A percentile compares a stretch with the other conserved stretches of the same genome.
Evolutionary conservation across 192 early-diverging fungal species (phyloP).

Genomic region (Coemansia interrupta): DNA sequence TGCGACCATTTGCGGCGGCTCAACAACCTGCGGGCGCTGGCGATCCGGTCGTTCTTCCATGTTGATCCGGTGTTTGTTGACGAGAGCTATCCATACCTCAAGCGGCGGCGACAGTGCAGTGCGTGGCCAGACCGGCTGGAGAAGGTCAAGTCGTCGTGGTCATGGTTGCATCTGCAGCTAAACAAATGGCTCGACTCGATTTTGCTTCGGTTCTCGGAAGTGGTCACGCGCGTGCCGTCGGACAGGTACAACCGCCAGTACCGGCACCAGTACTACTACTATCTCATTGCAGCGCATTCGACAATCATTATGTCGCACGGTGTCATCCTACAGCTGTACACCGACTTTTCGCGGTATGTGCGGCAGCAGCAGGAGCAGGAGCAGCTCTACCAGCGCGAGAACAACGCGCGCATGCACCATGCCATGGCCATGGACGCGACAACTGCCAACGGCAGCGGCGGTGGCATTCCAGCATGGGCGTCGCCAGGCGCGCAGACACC

Average conservation of each 20-base stretch:
- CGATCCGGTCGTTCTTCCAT: slow-evolving; percentile 47
- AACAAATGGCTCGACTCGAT: slow-evolving; percentile 55
- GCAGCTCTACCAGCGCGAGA: slow-evolving; percentile 8
- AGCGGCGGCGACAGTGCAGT: slow-evolving; percentile 22
- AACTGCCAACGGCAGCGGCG: neutral
- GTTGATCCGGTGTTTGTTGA: slow-evolving; percentile 41
- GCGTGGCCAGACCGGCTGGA: slow-evolving; percentile 43
- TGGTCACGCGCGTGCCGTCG: slow-evolving; percentile 37
- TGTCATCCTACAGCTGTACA: slow-evolving; percentile 44
- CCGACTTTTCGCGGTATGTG: slow-evolving; percentile 41
- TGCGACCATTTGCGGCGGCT: slow-evolving; percentile 49
- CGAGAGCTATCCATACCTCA: slow-evolving; percentile 45
- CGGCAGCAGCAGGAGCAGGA: slow-evolving; percentile 24
- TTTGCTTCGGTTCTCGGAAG: slow-evolving; percentile 44
- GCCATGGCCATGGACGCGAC: neutral
- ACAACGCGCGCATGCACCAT: neutral
- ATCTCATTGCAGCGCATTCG: slow-evolving; percentile 50
- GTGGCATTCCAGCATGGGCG: slow-evolving; percentile 8
- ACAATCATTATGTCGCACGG: slow-evolving; percentile 53
- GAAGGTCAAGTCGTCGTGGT: slow-evolving; percentile 48
- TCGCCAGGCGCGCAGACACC: slow-evolving; percentile 12
- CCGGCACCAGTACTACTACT: slow-evolving; percentile 53
- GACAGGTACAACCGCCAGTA: slow-evolving; percentile 49
- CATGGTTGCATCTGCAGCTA: slow-evolving; percentile 53
- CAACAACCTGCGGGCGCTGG: slow-evolving; percentile 47